Percentiles rank a stretch among this genome's conserved stretches.
Conservation (phyloP, 768 basidiomycete genomes). For the Kwoniella europaea region DNA sequence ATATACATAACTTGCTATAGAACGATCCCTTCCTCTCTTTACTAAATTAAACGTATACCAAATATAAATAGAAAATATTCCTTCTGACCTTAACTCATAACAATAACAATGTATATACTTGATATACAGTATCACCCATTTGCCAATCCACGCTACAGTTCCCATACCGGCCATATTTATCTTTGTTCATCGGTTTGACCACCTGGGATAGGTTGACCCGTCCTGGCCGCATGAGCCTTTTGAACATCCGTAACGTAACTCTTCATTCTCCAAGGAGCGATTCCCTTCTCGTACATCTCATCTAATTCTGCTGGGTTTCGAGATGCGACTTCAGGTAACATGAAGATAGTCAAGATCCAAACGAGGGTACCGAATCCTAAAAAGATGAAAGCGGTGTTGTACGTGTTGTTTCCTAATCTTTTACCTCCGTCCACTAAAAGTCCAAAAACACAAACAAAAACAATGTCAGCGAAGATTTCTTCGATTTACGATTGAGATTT, state of each 20-base stretch:
- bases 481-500: not conserved
- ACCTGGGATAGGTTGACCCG: slow-evolving; percentile 7
- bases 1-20: too few species aligned
- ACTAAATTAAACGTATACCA: too few species aligned
- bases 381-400: slow-evolving; percentile 23
- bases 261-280: slow-evolving; percentile 26
- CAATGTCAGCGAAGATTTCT: too few species aligned
- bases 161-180: not conserved
- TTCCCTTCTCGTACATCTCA: slow-evolving; percentile 33
- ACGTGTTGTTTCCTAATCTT: slow-evolving; percentile 18
- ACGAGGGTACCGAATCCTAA: slow-evolving; percentile 17
- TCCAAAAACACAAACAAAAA: too few species aligned
- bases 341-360: slow-evolving; percentile 12
- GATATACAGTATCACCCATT: too few species aligned
- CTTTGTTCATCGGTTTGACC: not conserved
- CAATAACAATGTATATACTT: too few species aligned
- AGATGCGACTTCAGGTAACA: slow-evolving; percentile 27
- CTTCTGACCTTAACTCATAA: too few species aligned
- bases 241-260: slow-evolving; percentile 30
- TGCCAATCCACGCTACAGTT: too few species aligned
- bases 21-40: too few species aligned
- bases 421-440: slow-evolving; percentile 17
- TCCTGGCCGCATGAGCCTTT: slow-evolving; percentile 17
- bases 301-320: slow-evolving; percentile 36
- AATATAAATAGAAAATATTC: too few species aligned